Conservation (phyloP, 306 rosid genomes). For the Prinsepia uniflora region DNA sequence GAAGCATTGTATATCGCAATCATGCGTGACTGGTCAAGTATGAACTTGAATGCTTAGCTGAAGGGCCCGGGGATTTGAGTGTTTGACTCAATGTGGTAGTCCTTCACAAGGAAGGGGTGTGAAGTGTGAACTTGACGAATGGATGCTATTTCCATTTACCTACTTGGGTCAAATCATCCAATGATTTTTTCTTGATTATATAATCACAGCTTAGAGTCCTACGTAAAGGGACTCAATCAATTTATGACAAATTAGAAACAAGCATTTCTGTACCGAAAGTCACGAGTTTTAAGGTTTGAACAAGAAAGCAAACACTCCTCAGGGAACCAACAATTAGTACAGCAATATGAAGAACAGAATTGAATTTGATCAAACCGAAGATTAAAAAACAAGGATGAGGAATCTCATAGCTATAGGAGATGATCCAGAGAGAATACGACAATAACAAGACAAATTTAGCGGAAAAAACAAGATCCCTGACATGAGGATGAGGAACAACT, state of each 20-base stretch:
- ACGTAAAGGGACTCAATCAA: too few relatives aligned
- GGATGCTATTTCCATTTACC: neutral
- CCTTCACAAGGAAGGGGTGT: neutral
- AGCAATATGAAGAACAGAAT: neutral
- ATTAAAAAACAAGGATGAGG: neutral
- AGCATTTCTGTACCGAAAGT: too few relatives aligned
- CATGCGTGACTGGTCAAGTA: too few relatives aligned
- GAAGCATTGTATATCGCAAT: too few relatives aligned
- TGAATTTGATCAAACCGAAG: neutral
- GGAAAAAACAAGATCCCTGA: neutral
- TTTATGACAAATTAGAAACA: too few relatives aligned
- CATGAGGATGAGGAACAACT: neutral
- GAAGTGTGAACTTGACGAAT: neutral
- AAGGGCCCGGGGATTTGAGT: neutral
- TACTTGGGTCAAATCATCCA: neutral
- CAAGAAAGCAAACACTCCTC: too few relatives aligned
- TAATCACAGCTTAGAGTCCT: neutral
- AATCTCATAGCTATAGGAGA: neutral
- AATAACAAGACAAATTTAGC: neutral
- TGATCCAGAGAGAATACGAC: neutral
- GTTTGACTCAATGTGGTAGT: neutral
- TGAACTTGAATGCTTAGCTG: too few relatives aligned
- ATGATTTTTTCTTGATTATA: neutral
- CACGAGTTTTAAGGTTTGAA: too few relatives aligned
- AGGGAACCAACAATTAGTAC: too few relatives aligned